phyloP scores from a whole-genome alignment of 2,329 filamentous ascomycete species.

The Xylaria polymorpha region DNA sequence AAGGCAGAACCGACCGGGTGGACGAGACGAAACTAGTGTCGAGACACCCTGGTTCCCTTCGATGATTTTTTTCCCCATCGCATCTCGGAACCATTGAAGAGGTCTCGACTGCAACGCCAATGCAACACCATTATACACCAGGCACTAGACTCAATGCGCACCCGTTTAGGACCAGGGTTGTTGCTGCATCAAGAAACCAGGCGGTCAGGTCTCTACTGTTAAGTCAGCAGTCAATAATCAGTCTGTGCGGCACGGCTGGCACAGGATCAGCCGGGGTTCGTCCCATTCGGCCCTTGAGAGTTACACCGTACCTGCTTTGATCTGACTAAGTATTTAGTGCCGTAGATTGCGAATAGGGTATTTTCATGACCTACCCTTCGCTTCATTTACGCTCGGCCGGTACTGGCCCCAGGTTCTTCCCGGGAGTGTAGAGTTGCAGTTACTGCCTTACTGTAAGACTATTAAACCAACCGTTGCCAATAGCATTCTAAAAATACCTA shows the following conservation, averaged over 20 bases:
- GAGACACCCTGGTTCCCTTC: not conserved
- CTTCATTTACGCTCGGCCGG: not conserved
- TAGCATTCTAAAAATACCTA: conserved; percentile 5
- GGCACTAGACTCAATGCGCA: not conserved
- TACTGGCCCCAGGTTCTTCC: not conserved
- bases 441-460: not conserved
- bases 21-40: conserved; percentile 20
- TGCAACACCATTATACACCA: conserved; percentile 20
- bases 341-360: not conserved
- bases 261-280: conserved; percentile 9
- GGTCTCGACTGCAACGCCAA: conserved; percentile 24
- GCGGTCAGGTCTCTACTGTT: not conserved
- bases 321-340: not conserved
- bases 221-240: conserved; percentile 9
- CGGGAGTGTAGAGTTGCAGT: not conserved
- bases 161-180: conserved; percentile 11
- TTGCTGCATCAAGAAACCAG: conserved; percentile 14
- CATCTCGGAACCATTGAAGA: conserved; percentile 19
- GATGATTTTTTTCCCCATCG: not conserved
- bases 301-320: conserved; percentile 3
- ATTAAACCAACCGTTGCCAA: not conserved
- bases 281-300: conserved; percentile 17
- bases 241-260: not conserved
- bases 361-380: not conserved
- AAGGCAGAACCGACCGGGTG: conserved; percentile 24